phyloP scores from a whole-genome alignment of 2,329 filamentous ascomycete species.

The Corynespora cassiicola region DNA sequence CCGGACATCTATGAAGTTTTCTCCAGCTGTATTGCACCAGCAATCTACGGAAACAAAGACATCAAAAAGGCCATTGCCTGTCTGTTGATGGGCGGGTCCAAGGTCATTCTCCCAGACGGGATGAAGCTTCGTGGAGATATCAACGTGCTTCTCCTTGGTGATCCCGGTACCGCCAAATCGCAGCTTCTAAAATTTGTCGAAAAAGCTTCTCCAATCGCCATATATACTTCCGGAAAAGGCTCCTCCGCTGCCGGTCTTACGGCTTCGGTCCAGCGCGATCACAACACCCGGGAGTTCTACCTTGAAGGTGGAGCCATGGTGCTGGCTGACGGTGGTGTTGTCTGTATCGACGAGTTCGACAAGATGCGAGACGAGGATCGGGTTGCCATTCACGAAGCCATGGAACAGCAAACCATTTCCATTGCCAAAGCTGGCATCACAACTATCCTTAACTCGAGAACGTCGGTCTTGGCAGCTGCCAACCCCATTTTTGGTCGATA shows the following conservation, averaged over 20 bases:
- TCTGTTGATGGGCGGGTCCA: constrained; percentile 90
- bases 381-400: constrained; percentile 98
- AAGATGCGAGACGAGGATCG: constrained; percentile 99
- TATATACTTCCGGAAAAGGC: constrained; percentile 98
- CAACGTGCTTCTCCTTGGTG: constrained; percentile 94
- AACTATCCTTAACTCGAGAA: constrained; percentile 94
- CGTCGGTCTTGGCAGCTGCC: constrained; percentile 91
- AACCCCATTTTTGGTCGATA: constrained; percentile 98
- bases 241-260: constrained; percentile 97
- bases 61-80: constrained; percentile 99
- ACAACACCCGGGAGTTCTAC: constrained; percentile 93
- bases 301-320: constrained; percentile 99
- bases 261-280: constrained; percentile 93
- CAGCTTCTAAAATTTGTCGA: constrained; percentile 97
- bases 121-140: constrained; percentile 99
- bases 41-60: constrained; percentile 93
- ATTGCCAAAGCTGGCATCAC: constrained; percentile 99
- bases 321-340: constrained; percentile 92
- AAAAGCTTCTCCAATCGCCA: constrained; percentile 93
- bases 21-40: constrained; percentile 91
- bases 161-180: constrained; percentile 97
- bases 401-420: constrained; percentile 99
- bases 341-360: constrained; percentile 99
- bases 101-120: constrained; percentile 96
- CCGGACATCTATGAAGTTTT: constrained; percentile 93